Conservation (phyloP, 495 filamentous ascomycete genomes). For the Penicillium cataractarum region DNA sequence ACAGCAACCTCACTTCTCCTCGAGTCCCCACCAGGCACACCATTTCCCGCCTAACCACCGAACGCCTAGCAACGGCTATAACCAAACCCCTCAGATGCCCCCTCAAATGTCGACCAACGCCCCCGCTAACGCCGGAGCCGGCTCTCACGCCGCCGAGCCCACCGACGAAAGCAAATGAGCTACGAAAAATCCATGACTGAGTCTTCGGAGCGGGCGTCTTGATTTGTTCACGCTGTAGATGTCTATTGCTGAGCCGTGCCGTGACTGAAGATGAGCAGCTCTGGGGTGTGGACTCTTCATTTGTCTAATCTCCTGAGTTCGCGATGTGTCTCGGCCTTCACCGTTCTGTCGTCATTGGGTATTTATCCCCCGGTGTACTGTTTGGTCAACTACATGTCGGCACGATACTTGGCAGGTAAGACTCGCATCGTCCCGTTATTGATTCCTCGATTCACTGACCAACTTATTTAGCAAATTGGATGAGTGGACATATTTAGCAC, state of each 20-base stretch:
- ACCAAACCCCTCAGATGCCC: conserved; percentile 54
- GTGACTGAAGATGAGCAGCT: conserved; percentile 5
- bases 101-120: conserved; percentile 50
- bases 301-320: conserved; percentile 1
- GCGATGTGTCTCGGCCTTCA: conserved; percentile 3
- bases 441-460: background rate
- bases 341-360: conserved; percentile 2
- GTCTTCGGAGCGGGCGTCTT: conserved; percentile 13
- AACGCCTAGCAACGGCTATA: conserved; percentile 61
- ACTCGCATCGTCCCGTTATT: background rate
- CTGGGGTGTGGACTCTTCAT: conserved; percentile 4
- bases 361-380: conserved; percentile 4
- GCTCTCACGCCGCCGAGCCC: conserved; percentile 47
- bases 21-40: conserved; percentile 67
- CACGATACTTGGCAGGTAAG: conserved; percentile 16
- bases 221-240: conserved; percentile 11
- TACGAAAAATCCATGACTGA: conserved; percentile 16
- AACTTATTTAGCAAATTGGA: conserved; percentile 8
- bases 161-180: conserved; percentile 62
- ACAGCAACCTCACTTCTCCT: conserved; percentile 62
- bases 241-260: conserved; percentile 7
- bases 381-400: conserved; percentile 12
- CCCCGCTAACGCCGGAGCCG: conserved; percentile 39
- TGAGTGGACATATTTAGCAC: conserved; percentile 13
- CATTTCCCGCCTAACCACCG: conserved; percentile 66